phyloP scores from a whole-genome alignment of 1,284 basidiomycete genomes.

The Moniliophthora roreri region DNA sequence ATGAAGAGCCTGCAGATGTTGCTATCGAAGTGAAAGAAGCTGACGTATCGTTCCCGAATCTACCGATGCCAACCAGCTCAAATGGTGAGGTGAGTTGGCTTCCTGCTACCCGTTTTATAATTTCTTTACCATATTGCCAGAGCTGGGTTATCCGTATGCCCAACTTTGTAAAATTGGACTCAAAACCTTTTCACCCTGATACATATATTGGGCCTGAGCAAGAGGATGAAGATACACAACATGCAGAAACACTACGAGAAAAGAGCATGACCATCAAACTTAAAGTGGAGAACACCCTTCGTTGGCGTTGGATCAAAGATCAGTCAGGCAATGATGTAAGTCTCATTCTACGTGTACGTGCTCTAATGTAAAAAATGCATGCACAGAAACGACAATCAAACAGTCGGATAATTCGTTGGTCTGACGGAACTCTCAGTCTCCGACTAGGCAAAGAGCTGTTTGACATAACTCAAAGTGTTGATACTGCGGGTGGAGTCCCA shows the following conservation, averaged over 20 bases:
- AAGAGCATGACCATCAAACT: constrained; percentile 80
- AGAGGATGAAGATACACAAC: constrained; percentile 63
- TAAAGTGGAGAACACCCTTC: constrained; percentile 87
- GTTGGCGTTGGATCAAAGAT: constrained; percentile 87
- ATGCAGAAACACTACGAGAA: constrained; percentile 60
- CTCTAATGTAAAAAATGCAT: constrained; percentile 4
- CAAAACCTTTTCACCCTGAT: constrained; percentile 80
- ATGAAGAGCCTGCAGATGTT: constrained; percentile 60
- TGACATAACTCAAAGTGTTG: constrained; percentile 78
- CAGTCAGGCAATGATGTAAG: constrained; percentile 68
- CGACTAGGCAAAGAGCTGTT: constrained; percentile 89
- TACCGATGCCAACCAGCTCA: constrained; percentile 70
- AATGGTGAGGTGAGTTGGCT: constrained; percentile 62
- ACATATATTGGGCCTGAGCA: constrained; percentile 81
- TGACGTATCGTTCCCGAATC: constrained; percentile 73
- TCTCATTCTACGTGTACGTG: constrained; percentile 16
- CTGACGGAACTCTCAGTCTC: constrained; percentile 85
- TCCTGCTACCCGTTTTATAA: constrained; percentile 3
- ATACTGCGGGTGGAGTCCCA: constrained; percentile 62
- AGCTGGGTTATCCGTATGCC: constrained; percentile 84
- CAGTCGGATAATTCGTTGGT: constrained; percentile 87
- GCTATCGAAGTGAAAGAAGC: constrained; percentile 64
- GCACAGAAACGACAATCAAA: constrained; percentile 79
- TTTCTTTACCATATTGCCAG: constrained; percentile 34
- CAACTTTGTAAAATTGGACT: constrained; percentile 80